These are phyloP conservation scores for Striga hermonthica DNA, from an alignment of 305 asterid genomes.

Conservation along the genomic window DNA sequence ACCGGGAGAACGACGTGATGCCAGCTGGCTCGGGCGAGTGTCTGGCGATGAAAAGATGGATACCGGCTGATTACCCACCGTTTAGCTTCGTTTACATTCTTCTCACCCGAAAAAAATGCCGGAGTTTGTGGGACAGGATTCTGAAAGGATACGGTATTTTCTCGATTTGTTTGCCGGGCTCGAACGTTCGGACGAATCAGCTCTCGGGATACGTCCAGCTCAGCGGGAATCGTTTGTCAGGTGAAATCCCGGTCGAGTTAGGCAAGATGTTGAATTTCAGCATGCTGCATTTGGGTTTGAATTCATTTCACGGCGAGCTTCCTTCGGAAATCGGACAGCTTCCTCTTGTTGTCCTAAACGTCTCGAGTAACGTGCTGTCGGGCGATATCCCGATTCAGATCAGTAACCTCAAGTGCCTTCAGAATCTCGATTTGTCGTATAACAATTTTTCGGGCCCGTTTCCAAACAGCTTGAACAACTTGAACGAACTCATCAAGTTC, in stretches of 20 bases:
- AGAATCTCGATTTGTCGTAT: constrained; percentile 71
- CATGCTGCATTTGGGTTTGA: constrained; percentile 75
- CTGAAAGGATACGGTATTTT: constrained; percentile 79
- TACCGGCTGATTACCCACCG: constrained; percentile 93
- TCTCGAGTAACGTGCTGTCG: constrained; percentile 54
- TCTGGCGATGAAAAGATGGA: constrained; percentile 82
- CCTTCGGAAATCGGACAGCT: constrained; percentile 53
- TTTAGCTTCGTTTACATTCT: constrained; percentile 72
- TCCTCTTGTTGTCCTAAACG: constrained; percentile 68
- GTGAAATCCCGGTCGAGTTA: constrained; percentile 62
- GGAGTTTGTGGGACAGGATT: constrained; percentile 62
- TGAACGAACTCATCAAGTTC: constrained; percentile 76
- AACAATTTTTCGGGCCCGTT: constrained; percentile 84
- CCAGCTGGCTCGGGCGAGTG: constrained; percentile 87
- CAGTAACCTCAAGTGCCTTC: constrained; percentile 70
- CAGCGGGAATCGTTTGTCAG: constrained; percentile 59
- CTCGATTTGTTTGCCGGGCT: constrained; percentile 63
- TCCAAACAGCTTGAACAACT: constrained; percentile 59
- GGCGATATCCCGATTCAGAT: constrained; percentile 76
- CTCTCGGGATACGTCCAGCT: constrained; percentile 82
- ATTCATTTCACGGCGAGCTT: constrained; percentile 54
- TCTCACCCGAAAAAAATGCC: constrained; percentile 69
- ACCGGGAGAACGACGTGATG: constrained; percentile 40
- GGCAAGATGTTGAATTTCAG: constrained; percentile 77
- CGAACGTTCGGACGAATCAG: constrained; percentile 46